phyloP scores from a whole-genome alignment of 805 yeast species.

The Yarrowia hollandica region DNA sequence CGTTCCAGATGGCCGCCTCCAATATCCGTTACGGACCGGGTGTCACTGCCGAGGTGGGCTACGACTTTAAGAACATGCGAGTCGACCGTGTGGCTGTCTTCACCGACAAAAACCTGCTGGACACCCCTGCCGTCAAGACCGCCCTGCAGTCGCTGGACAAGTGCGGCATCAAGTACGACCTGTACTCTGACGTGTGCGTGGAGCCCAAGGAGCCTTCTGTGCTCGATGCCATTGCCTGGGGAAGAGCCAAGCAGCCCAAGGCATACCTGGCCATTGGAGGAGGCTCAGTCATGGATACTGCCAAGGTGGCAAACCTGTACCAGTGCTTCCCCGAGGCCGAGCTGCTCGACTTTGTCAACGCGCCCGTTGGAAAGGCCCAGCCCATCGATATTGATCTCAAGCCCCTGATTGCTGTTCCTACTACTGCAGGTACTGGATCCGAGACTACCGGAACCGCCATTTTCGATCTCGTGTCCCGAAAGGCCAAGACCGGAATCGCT shows the following conservation, averaged over 20 bases:
- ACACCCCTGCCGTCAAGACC: constrained; percentile 38
- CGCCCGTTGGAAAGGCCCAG: constrained; percentile 45
- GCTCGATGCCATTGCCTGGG: constrained; percentile 43
- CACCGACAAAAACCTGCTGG: constrained; percentile 41
- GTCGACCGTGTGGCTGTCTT: constrained; percentile 43
- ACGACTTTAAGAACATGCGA: constrained; percentile 42
- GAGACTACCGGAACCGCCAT: constrained; percentile 51
- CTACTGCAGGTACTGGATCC: constrained; percentile 52
- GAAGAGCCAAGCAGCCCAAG: constrained; percentile 41
- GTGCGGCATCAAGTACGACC: constrained; percentile 42
- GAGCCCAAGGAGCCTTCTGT: constrained; percentile 45
- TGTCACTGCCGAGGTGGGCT: constrained; percentile 44
- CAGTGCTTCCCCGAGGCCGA: constrained; percentile 46
- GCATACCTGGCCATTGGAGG: constrained; percentile 50
- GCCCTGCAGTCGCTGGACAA: constrained; percentile 42
- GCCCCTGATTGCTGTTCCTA: constrained; percentile 49
- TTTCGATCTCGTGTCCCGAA: constrained; percentile 44
- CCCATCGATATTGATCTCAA: constrained; percentile 42
- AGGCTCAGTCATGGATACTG: constrained; percentile 51
- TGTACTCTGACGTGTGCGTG: constrained; percentile 43
- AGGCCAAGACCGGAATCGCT: constrained; percentile 49
- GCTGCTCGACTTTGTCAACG: constrained; percentile 48
- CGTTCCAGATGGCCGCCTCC: constrained; percentile 46
- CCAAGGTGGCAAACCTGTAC: constrained; percentile 48
- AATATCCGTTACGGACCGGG: constrained; percentile 46